Percentiles rank a stretch among this genome's conserved stretches.
Conservation (phyloP, 148 eudicot genomes). For the Talinum fruticosum region DNA sequence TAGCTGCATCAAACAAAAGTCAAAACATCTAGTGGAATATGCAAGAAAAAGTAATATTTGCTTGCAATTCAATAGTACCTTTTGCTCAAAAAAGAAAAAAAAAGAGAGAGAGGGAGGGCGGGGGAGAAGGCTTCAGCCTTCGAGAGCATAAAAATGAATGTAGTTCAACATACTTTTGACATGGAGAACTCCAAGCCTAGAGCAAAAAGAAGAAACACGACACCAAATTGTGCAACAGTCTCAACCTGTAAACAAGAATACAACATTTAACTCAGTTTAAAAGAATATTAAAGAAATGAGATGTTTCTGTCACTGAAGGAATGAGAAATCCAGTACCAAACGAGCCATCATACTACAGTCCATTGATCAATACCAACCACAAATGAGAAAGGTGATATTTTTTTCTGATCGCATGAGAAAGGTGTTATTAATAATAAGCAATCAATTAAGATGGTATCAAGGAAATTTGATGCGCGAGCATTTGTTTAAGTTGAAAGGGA, state of each 20-base stretch:
- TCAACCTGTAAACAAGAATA: slow-evolving; percentile 67
- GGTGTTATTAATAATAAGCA: not conserved
- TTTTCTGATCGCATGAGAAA: no score
- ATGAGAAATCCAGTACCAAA: not conserved
- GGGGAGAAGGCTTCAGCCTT: no score
- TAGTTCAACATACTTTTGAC: slow-evolving; percentile 59
- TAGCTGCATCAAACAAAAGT: slow-evolving; percentile 60
- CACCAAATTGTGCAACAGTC: slow-evolving; percentile 99
- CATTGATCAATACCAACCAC: no score
- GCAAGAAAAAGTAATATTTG: no score
- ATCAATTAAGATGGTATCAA: no score
- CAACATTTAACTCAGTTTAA: not conserved
- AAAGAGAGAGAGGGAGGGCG: not conserved
- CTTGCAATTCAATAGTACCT: no score
- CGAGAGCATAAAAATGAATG: slow-evolving; percentile 1
- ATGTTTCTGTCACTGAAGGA: not conserved
- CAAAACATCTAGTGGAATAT: no score
- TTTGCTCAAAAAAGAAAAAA: no score
- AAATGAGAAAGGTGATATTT: no score
- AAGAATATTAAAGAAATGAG: not conserved
- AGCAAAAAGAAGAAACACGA: slow-evolving; percentile 96
- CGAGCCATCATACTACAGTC: not conserved
- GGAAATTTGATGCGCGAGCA: not conserved
- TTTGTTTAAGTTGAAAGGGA: not conserved
- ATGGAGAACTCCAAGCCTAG: slow-evolving; percentile 91